A percentile compares a stretch with the other conserved stretches of the same genome.
These are phyloP conservation scores for Vachellia collinsii DNA, from an alignment of 306 rosid genomes.

Conservation along the genomic window DNA sequence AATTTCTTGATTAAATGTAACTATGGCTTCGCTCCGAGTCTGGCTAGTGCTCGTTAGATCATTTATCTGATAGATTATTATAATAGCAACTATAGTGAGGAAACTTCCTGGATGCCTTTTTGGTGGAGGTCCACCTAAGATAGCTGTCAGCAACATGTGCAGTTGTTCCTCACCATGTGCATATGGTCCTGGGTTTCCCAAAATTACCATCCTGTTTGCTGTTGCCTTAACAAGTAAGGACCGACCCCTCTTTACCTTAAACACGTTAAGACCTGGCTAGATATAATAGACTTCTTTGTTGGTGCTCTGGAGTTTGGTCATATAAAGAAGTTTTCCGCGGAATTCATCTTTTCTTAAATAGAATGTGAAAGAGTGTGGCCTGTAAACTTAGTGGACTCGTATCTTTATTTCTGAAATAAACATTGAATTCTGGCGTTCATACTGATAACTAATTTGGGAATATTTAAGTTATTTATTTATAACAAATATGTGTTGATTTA, in stretches of 20 bases:
- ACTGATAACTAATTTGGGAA: slow-evolving; percentile 25
- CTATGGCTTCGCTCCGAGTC: slow-evolving; percentile 23
- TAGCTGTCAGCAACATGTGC: slow-evolving; percentile 58
- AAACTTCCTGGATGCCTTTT: slow-evolving; percentile 32
- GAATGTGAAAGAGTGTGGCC: slow-evolving; percentile 24
- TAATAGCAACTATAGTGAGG: neutral
- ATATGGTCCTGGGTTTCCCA: slow-evolving; percentile 47
- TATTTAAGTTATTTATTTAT: too few relatives aligned
- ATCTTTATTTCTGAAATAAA: slow-evolving; percentile 8
- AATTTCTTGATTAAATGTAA: slow-evolving; percentile 20
- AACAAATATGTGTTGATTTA: too few relatives aligned
- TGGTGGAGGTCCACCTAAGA: slow-evolving; percentile 30
- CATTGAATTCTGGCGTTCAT: slow-evolving; percentile 24
- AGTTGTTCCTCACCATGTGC: slow-evolving; percentile 64
- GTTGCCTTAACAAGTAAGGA: slow-evolving; percentile 50
- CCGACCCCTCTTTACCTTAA: slow-evolving; percentile 42
- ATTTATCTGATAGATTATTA: slow-evolving; percentile 19
- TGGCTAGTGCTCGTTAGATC: slow-evolving; percentile 26
- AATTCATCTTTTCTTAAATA: slow-evolving; percentile 16
- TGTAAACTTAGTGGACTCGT: slow-evolving; percentile 18
- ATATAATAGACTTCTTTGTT: neutral
- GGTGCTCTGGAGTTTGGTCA: slow-evolving; percentile 5
- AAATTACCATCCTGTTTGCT: slow-evolving; percentile 49
- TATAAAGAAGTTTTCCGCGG: slow-evolving; percentile 21
- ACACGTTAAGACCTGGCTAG: slow-evolving; percentile 19